Evolutionary conservation across 768 basidiomycete species (phyloP), one percentile per base, ranked within the genome.

Genomic region (Suillus weaverae): DNA sequence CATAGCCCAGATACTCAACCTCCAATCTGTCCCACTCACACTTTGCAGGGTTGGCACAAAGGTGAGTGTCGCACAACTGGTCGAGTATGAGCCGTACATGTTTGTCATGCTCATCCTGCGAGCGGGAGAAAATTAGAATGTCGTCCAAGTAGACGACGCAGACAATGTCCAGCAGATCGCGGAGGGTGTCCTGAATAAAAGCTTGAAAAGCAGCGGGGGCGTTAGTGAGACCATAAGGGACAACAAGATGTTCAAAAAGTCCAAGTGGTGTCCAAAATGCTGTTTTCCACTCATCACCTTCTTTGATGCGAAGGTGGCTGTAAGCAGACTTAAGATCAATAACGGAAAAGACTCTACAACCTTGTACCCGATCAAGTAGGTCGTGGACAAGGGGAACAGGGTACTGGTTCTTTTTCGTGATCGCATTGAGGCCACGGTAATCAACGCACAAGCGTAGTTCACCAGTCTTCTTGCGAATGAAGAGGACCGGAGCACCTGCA

Each of bases 161-260:
- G n/a, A n/a, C n/a, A n/a, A n/a, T n/a, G n/a, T n/a, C n/a, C n/a
- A n/a, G n/a, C n/a, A n/a, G n/a, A n/a, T n/a, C n/a, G n/a, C n/a
- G n/a, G n/a, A n/a, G n/a, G n/a, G 76, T 75, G 61, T 79, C 77
- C 33, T 81, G 74, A 64, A 84, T 81, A 63, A 81, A 79, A n/a
- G n/a, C n/a, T n/a, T 84, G 83, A 67, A 82, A 84, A 2, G 75
- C 66, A 0, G 82, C 74, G 7, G 81, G 79, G 5, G 78, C 76
- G 62, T 81, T 79, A 43, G 74, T 76, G 10, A 80, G 72, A 9
- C 77, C 77, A 39, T 77, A 77, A n/a, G 77, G 77, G 69, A 81
- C 77, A 14, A 83, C 76, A 5, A 71, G 68, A 46, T 72, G 77
- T 71, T 83, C 74, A 62, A 76, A 82, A 20, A 73, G 68, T 5